phyloP scores from a whole-genome alignment of 2,329 filamentous ascomycete species.

The Colletotrichum chlorophyti region DNA sequence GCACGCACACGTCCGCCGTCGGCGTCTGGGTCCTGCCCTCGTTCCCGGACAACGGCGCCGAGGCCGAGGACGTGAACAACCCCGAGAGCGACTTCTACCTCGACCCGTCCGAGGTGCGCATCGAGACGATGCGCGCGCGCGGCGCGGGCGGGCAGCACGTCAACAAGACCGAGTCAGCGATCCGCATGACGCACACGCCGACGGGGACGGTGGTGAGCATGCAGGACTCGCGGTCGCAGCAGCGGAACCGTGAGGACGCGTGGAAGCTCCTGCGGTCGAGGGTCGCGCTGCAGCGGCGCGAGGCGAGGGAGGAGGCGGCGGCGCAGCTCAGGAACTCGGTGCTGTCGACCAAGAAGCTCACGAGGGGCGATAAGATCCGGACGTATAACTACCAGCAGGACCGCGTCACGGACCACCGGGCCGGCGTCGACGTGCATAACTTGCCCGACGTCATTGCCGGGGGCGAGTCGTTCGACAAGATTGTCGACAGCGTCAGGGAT shows the following conservation, averaged over 20 bases:
- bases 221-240: conserved; percentile 91
- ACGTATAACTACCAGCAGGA: conserved; percentile 84
- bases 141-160: conserved; percentile 97
- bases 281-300: conserved; percentile 79
- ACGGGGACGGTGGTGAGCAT: conserved; percentile 88
- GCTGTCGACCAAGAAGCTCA: conserved; percentile 81
- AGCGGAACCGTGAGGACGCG: conserved; percentile 84
- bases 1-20: conserved; percentile 92
- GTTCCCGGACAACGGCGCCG: conserved; percentile 66
- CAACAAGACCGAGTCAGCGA: conserved; percentile 96
- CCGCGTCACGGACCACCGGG: conserved; percentile 88
- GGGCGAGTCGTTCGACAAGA: conserved; percentile 70
- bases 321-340: conserved; percentile 77
- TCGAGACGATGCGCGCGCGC: conserved; percentile 89
- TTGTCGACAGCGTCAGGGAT: conserved; percentile 79
- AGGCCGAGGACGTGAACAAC: conserved; percentile 70
- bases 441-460: conserved; percentile 82
- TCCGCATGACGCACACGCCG: conserved; percentile 88
- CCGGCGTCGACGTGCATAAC: conserved; percentile 80
- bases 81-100: conserved; percentile 93
- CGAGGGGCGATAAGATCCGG: conserved; percentile 89
- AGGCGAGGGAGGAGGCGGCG: conserved; percentile 84
- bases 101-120: conserved; percentile 79
- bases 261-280: conserved; percentile 86
- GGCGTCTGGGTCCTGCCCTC: conserved; percentile 92